A percentile compares a stretch with the other conserved stretches of the same genome.
Evolutionary conservation across 345 rosid genomes (phyloP).

Genomic region (Cochlearia excelsa): DNA sequence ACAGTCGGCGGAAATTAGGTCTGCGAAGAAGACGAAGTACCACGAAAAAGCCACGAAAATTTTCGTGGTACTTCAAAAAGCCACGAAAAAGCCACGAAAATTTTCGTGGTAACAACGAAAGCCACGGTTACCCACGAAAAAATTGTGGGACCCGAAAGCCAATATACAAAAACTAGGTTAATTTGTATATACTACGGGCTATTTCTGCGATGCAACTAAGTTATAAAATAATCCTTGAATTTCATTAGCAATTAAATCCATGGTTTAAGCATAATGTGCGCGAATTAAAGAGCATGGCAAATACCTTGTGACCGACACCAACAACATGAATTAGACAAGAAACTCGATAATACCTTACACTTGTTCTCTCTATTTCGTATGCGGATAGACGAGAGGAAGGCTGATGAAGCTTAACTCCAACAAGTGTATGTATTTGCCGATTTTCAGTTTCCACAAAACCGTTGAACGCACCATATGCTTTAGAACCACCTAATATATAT

Average conservation of each 20-base stretch:
- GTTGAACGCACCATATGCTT: not conserved
- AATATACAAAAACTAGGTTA: too few species aligned
- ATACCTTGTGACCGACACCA: conserved; percentile 2
- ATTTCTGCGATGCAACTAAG: too few species aligned
- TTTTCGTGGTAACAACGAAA: too few species aligned
- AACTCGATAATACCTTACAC: not conserved
- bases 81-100: too few species aligned
- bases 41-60: too few species aligned
- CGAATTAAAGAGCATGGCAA: not conserved
- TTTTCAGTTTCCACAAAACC: conserved; percentile 9
- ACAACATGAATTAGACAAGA: conserved; percentile 19
- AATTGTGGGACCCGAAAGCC: too few species aligned
- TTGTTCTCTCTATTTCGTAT: not conserved
- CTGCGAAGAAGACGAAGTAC: too few species aligned
- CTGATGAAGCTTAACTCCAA: conserved; percentile 4
- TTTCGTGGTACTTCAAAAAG: too few species aligned
- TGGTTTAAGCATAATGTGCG: not conserved
- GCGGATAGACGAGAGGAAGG: not conserved
- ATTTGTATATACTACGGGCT: too few species aligned
- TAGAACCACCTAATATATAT: not conserved
- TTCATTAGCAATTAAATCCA: not conserved
- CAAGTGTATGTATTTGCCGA: not conserved
- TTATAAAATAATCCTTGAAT: too few species aligned
- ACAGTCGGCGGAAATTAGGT: too few species aligned
- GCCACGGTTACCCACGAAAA: too few species aligned